Evolutionary conservation across 2,329 filamentous ascomycete genomes (phyloP), one percentile per base, ranked within the genome.

Genomic region (Cercospora zeae-maydis): DNA sequence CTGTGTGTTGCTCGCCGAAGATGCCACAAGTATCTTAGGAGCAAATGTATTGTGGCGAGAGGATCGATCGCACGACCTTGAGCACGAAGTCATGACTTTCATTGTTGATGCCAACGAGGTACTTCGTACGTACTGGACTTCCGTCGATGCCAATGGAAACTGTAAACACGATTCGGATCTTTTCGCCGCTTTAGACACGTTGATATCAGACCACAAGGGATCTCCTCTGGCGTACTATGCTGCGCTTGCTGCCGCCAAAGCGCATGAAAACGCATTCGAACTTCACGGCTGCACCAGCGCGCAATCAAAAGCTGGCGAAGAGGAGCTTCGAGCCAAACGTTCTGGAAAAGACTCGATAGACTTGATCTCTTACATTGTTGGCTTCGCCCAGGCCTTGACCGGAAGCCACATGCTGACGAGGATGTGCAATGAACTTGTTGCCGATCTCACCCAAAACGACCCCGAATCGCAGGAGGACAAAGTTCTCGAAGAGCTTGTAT

Each of bases 361-460:
- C 8, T 76, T 82, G 1, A 73, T 81, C 34, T 79, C 81, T 1
- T 78, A 79, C 65, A 67, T 87, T 33, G 76, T 78, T 45, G 79
- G 81, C 2, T 78, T 82, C 63, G 79, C 79, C 47, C 78, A 81
- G 24, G 78, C 80, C 2, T 75, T 87, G 4, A 73, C 80, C 1
- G 75, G 77, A 4, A 81, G 78, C 16, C 78, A 80, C 39, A 73
- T 78, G 7, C 80, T 83, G 36, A 79, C 78, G 61, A 78, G 81
- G 62, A 75, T 85, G 58, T 86, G 83, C 70, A 88, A 87, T 69
- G 84, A 87, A 69, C 71, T 88, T 33, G 76, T 88, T 52, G 83
- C 85, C 13, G 83, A 85, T 65, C 75, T 84, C n/a, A 87, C 84
- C 2, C 79, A 83, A 27, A 70, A 81, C 11, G 71, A 78, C n/a